Evolutionary conservation across 371 early-diverging fungal genomes (phyloP), one percentile per base, ranked within the genome.

Genomic region (Mucor plumbeus): DNA sequence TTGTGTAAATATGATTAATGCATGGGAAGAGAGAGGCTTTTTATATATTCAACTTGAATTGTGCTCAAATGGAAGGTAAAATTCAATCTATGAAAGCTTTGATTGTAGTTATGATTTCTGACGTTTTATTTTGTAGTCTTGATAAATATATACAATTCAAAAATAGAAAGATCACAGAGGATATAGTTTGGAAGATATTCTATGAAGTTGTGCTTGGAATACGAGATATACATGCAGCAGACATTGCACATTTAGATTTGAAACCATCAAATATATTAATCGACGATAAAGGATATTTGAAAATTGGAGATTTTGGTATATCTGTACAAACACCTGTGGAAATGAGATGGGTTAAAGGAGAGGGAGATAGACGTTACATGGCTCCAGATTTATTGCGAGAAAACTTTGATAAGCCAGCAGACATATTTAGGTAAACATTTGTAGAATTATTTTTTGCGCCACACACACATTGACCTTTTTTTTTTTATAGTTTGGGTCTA

Each of bases 301-400:
- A 93, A 73, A 89, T 97, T 67, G 93, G 89, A 7, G 97, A 97
- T 75, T 97, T 95, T 90, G 97, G 97, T 15, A 77, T 90, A 33
- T 92, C 96, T 0, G 74, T 91, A 44, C 70, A 81, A 61, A 71
- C 84, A 60, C 90, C 92, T 15, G 75, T 87, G 72, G 69, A 77
- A 43, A 55, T 47, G 17, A 55, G 58, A 31, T 71, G 69, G 65
- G 65, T 77, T 0, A 78, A 91, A 59, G 83, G 86, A 26, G 99
- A 99, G 77, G 99, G 99, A 1, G 99, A 99, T 81, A 89, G 97
- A 68, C 85, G 85, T 40, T 99, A 99, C 67, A 89, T 99, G 85
- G 98, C 99, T 2, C 96, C 95, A 1, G 99, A 99, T 76, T 76
- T 97, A 17, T 74, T 98, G 58, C 69, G 82, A 48, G 94, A 92